phyloP scores from a whole-genome alignment of 148 eudicot genomes.

The Heliamphora exappendiculata region DNA sequence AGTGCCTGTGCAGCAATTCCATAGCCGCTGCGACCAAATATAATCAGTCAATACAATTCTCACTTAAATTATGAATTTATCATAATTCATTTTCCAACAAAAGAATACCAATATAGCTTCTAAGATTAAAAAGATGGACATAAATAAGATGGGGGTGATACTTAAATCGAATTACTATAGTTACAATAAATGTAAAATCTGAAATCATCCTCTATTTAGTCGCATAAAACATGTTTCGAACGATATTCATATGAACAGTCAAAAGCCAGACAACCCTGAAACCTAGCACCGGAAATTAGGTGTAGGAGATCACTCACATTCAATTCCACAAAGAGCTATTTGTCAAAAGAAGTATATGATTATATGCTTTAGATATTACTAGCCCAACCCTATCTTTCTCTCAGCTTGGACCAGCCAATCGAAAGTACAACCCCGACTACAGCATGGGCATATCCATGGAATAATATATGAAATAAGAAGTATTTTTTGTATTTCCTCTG shows the following conservation, averaged over 20 bases:
- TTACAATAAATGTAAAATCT: not conserved
- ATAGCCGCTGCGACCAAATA: conserved; percentile 53
- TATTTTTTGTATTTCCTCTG: not conserved
- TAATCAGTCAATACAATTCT: not conserved
- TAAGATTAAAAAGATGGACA: not conserved
- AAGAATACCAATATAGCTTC: too few species aligned
- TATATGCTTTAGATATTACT: not conserved
- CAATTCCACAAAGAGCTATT: not conserved
- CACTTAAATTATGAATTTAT: too few species aligned
- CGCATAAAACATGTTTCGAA: not conserved
- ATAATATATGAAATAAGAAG: not conserved
- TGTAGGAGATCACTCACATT: not conserved
- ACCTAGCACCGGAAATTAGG: not conserved
- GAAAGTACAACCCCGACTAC: not conserved
- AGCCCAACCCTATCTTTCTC: not conserved
- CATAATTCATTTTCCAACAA: not conserved
- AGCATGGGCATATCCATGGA: not conserved
- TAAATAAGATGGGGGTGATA: not conserved
- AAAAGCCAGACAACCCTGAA: not conserved
- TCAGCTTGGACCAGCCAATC: not conserved
- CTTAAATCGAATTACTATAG: too few species aligned
- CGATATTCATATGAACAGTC: not conserved
- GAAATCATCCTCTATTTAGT: not conserved
- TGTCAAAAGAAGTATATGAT: not conserved
- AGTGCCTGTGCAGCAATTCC: conserved; percentile 81